A percentile compares a stretch with the other conserved stretches of the same genome.
These are phyloP conservation scores for Fabrea salina DNA, from an alignment of 169 alveolate genomes.

Conservation along the genomic window DNA sequence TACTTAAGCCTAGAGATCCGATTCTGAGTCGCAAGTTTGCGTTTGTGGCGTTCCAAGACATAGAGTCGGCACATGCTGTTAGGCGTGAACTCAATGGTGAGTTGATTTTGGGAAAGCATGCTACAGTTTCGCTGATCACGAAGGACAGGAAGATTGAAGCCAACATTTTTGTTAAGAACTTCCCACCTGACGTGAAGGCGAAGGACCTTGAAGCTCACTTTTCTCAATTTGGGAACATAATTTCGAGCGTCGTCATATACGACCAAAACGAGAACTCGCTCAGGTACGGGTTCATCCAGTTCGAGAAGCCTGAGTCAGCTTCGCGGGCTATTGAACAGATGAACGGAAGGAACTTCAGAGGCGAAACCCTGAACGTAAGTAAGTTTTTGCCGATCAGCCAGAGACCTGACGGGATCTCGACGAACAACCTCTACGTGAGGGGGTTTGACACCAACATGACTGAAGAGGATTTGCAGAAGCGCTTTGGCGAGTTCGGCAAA, in stretches of 20 bases:
- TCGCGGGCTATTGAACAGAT: neutral
- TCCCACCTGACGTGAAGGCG: neutral
- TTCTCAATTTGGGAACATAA: neutral
- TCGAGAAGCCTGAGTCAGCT: conserved; percentile 6
- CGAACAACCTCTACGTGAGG: conserved; percentile 9
- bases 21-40: neutral
- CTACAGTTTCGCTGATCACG: neutral
- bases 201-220: conserved; percentile 12
- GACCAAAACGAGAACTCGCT: neutral
- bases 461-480: neutral
- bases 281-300: conserved; percentile 25
- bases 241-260: neutral
- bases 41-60: neutral
- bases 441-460: conserved; percentile 13
- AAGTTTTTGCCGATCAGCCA: neutral
- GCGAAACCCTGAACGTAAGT: neutral
- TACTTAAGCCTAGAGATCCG: neutral
- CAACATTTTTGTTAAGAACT: neutral
- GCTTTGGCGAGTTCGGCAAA: conserved; percentile 4
- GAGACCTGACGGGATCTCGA: neutral
- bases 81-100: neutral
- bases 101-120: neutral
- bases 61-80: neutral
- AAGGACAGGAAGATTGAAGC: conserved; percentile 7
- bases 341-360: neutral